phyloP scores from a whole-genome alignment of 1,284 basidiomycete genomes.

The Fistulinella staudtii region DNA sequence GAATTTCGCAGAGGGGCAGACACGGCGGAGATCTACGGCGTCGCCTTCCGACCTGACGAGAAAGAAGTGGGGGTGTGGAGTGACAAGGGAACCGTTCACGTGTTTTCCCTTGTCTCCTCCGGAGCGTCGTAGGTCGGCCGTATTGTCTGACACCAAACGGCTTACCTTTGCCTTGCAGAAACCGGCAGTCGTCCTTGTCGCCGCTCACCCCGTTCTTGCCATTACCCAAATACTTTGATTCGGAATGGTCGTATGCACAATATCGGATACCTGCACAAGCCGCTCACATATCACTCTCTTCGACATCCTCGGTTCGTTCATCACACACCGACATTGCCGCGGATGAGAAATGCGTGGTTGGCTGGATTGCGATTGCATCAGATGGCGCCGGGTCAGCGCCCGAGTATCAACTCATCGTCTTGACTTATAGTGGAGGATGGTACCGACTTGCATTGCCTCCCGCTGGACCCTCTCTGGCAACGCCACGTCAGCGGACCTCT shows the following conservation, averaged over 20 bases:
- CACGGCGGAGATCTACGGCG: slow-evolving; percentile 88
- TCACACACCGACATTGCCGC: slow-evolving; percentile 63
- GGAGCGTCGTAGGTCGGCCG: slow-evolving; percentile 55
- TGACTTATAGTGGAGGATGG: slow-evolving; percentile 92
- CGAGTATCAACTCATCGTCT: slow-evolving; percentile 78
- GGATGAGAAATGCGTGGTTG: slow-evolving; percentile 81
- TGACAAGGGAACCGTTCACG: slow-evolving; percentile 94
- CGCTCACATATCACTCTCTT: slow-evolving; percentile 71
- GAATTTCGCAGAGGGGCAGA: slow-evolving; percentile 89
- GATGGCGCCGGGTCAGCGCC: slow-evolving; percentile 27
- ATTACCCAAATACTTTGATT: slow-evolving; percentile 89
- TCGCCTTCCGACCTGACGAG: slow-evolving; percentile 75
- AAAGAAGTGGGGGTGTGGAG: slow-evolving; percentile 86
- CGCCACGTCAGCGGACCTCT: slow-evolving; percentile 43
- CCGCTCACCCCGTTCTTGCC: slow-evolving; percentile 73
- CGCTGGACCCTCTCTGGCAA: slow-evolving; percentile 31
- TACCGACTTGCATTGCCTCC: slow-evolving; percentile 77
- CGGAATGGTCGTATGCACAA: slow-evolving; percentile 91
- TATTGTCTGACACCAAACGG: slow-evolving; percentile 3
- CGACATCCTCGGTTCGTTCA: slow-evolving; percentile 52
- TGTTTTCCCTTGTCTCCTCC: slow-evolving; percentile 72
- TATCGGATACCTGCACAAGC: slow-evolving; percentile 85
- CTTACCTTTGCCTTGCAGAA: slow-evolving; percentile 41
- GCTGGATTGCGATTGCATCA: slow-evolving; percentile 70
- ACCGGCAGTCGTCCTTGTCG: slow-evolving; percentile 77